Evolutionary conservation across 176 grass and related monocot species (phyloP), one percentile per base, ranked within the genome.

Genomic region (Carex kokanica): DNA sequence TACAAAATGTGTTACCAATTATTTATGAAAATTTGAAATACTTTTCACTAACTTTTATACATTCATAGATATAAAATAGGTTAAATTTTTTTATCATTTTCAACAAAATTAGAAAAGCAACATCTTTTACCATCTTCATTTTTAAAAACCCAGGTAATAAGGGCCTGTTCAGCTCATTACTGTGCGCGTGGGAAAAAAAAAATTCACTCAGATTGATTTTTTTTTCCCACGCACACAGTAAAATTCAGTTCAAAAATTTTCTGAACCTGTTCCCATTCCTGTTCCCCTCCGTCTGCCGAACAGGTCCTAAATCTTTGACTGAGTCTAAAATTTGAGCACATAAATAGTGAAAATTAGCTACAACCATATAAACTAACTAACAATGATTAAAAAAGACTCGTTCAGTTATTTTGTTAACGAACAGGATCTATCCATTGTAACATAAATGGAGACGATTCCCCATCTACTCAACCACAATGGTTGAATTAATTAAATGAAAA

Each of bases 401-500:
- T 11, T 45, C 68, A 12, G 38, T 45, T 72, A 72, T 71, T 73
- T 73, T 49, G 0, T 12, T 1, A n/a, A 73, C 0, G 18, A 41
- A 61, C 32, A 2, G 78, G 55, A 81, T 5, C 1, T 1, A 15
- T 64, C 78, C 78, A 63, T 32, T 64, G n/a, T 41, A 15, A 2
- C 0, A 14, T 0, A 38, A 81, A 63, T 6, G 57, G 79, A 81
- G 58, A 64, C 1, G 1, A 40, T 18, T 49, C 40, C 18, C 40
- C 69, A 18, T 7, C 16, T 0, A 41, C 34, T 81, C 57, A 64
- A 81, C 79, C 18, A 27, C 7, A 81, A 65, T 56, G 25, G 20
- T 81, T 29, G 21, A 61, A 66, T 65, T 82, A 82, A 64, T 63
- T 63, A 81, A 81, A 63, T 62, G 27, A 27, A 31, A 54, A 60